Percentiles rank a stretch among this genome's conserved stretches.
These are phyloP conservation scores for Tricholoma sp. DNA, from an alignment of 768 basidiomycete genomes.

Conservation along the genomic window DNA sequence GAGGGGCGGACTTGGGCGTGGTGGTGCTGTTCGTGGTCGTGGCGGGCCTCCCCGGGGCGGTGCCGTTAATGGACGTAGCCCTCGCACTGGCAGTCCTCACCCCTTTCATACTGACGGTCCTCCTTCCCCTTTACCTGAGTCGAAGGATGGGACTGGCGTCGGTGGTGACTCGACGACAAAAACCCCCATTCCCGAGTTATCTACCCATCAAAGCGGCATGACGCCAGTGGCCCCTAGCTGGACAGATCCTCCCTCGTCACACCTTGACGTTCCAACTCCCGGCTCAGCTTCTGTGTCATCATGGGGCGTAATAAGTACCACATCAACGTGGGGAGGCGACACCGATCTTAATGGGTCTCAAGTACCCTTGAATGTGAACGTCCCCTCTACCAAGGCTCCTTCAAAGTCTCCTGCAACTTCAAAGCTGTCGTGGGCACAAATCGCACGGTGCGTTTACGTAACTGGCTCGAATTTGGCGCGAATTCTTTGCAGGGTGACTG, in stretches of 20 bases:
- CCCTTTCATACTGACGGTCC: constrained; percentile 20
- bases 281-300: constrained; percentile 29
- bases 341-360: constrained; percentile 34
- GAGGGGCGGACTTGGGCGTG: constrained; percentile 56
- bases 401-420: constrained; percentile 64
- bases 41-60: constrained; percentile 42
- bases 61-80: constrained; percentile 35
- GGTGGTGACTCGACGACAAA: constrained; percentile 23
- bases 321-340: constrained; percentile 31
- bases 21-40: constrained; percentile 44
- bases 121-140: constrained; percentile 17
- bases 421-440: constrained; percentile 82
- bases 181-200: constrained; percentile 13
- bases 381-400: constrained; percentile 27
- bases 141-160: constrained; percentile 13
- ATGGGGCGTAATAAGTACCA: constrained; percentile 25
- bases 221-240: constrained; percentile 22
- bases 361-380: constrained; percentile 14
- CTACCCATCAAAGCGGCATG: constrained; percentile 25
- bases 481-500: constrained; percentile 3
- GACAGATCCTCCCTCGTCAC: constrained; percentile 27
- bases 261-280: constrained; percentile 26
- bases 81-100: constrained; percentile 31
- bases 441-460: constrained; percentile 55
- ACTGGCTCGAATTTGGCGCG: neutral